Evolutionary conservation across 768 basidiomycete genomes (phyloP).

Genomic region (Tulasnella sp.): DNA sequence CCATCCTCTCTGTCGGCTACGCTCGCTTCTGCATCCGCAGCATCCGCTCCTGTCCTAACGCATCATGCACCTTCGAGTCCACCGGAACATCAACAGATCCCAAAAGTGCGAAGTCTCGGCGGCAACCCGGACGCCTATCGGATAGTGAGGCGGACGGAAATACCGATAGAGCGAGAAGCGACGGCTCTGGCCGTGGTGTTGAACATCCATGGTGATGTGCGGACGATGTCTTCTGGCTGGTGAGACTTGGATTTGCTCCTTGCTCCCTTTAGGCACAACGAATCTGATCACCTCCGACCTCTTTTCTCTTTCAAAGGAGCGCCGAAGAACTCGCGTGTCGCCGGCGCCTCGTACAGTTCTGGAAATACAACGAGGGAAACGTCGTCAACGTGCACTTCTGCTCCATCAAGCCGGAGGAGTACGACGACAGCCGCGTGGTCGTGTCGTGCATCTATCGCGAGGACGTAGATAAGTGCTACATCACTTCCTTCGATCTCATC

Average conservation of each 20-base stretch:
- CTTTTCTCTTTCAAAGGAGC: conserved; percentile 27
- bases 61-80: conserved; percentile 19
- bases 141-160: conserved; percentile 11
- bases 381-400: conserved; percentile 71
- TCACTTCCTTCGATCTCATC: conserved; percentile 94
- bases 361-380: conserved; percentile 63
- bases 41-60: conserved; percentile 24
- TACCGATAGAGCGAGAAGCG: conserved; percentile 8
- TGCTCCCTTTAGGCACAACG: not conserved
- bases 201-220: conserved; percentile 12
- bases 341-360: conserved; percentile 80
- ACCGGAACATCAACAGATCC: not conserved
- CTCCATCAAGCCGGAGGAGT: conserved; percentile 60
- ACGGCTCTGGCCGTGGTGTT: conserved; percentile 9
- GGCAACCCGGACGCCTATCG: conserved; percentile 4
- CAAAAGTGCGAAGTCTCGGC: not conserved
- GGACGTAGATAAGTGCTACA: conserved; percentile 63
- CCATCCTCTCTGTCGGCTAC: not conserved
- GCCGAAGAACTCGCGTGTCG: conserved; percentile 53
- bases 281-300: too few relatives aligned
- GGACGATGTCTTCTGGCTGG: conserved; percentile 34
- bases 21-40: conserved; percentile 5
- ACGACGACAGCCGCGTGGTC: conserved; percentile 61
- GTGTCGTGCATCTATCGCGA: conserved; percentile 91
- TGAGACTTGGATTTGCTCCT: not conserved